These are phyloP conservation scores for Verticillium zaregamsianum DNA, from an alignment of 2,329 filamentous ascomycete genomes.

Conservation along the genomic window DNA sequence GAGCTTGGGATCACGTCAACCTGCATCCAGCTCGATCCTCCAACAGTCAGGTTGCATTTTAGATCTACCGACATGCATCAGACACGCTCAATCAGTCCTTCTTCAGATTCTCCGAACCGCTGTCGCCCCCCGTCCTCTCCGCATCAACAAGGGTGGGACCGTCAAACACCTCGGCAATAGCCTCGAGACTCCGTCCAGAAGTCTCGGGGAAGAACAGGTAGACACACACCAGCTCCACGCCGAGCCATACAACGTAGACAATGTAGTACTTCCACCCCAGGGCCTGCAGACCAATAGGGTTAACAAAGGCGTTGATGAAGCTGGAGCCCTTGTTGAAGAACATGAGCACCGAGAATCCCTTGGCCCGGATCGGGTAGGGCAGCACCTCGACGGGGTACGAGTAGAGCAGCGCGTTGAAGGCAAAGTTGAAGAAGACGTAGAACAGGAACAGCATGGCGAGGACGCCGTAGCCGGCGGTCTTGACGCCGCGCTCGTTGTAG, in stretches of 20 bases:
- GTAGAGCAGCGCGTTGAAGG: constrained; percentile 30
- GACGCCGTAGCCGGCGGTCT: constrained; percentile 11
- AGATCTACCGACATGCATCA: neutral
- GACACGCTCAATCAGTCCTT: neutral
- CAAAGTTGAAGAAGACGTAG: constrained; percentile 10
- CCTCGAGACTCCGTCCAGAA: constrained; percentile 9
- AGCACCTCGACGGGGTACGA: constrained; percentile 42
- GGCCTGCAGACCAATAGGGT: constrained; percentile 45
- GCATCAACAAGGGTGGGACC: constrained; percentile 1
- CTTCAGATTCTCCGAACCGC: neutral
- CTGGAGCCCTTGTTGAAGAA: constrained; percentile 10
- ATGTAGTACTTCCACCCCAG: constrained; percentile 47
- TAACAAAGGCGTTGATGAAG: constrained; percentile 34
- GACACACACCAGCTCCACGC: constrained; percentile 7
- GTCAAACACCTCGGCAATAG: constrained; percentile 10
- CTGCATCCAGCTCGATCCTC: neutral
- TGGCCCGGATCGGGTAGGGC: constrained; percentile 46
- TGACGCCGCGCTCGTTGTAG: constrained; percentile 9
- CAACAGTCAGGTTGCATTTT: neutral
- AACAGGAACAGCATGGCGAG: constrained; percentile 11
- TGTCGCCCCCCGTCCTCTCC: neutral
- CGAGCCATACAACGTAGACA: constrained; percentile 21
- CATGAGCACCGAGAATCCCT: constrained; percentile 34
- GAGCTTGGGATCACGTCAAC: neutral
- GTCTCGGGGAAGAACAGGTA: constrained; percentile 15